Percentiles rank a stretch among this genome's conserved stretches.
Conservation (phyloP, 768 basidiomycete genomes). For the Boletus coccyginus region DNA sequence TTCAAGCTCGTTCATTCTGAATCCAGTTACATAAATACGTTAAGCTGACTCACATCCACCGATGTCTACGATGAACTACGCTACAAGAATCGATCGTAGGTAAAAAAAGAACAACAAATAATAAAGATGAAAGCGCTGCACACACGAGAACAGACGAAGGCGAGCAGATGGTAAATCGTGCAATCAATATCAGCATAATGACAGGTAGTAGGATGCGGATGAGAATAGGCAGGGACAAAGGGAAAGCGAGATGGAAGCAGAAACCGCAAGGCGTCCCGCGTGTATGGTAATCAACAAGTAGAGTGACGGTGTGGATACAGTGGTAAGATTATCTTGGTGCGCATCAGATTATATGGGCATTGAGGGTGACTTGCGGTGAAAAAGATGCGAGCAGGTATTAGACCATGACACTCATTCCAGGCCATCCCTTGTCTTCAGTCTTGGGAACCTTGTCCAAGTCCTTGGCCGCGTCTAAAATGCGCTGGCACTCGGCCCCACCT, state of each 20-base stretch:
- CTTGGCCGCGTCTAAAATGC: slow-evolving; percentile 36
- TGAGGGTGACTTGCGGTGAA: slow-evolving; percentile 14
- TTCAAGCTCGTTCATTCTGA: slow-evolving; percentile 5
- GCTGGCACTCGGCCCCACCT: slow-evolving; percentile 74
- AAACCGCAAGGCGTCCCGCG: slow-evolving; percentile 31
- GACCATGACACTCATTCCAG: slow-evolving; percentile 33
- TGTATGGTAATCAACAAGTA: slow-evolving; percentile 24
- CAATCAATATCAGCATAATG: slow-evolving; percentile 29
- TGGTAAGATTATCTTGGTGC: slow-evolving; percentile 16
- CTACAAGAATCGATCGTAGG: slow-evolving; percentile 27
- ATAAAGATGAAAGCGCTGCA: slow-evolving; percentile 11
- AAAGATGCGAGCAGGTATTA: slow-evolving; percentile 13
- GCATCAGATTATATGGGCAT: slow-evolving; percentile 26
- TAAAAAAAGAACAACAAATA: slow-evolving; percentile 6
- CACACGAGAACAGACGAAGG: background rate
- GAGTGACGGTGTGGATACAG: slow-evolving; percentile 15
- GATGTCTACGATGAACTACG: slow-evolving; percentile 31
- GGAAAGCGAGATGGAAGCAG: slow-evolving; percentile 13
- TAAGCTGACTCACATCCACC: slow-evolving; percentile 20
- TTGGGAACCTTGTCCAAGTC: slow-evolving; percentile 28
- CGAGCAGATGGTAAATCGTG: slow-evolving; percentile 9
- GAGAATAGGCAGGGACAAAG: slow-evolving; percentile 1
- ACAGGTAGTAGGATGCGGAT: background rate
- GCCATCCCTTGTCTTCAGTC: slow-evolving; percentile 34
- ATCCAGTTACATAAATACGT: slow-evolving; percentile 31